Percentiles rank a stretch among this genome's conserved stretches.
phyloP scores from a whole-genome alignment of 108 stramenopile genomes.

The Pseudonitzschia delicatissima region DNA sequence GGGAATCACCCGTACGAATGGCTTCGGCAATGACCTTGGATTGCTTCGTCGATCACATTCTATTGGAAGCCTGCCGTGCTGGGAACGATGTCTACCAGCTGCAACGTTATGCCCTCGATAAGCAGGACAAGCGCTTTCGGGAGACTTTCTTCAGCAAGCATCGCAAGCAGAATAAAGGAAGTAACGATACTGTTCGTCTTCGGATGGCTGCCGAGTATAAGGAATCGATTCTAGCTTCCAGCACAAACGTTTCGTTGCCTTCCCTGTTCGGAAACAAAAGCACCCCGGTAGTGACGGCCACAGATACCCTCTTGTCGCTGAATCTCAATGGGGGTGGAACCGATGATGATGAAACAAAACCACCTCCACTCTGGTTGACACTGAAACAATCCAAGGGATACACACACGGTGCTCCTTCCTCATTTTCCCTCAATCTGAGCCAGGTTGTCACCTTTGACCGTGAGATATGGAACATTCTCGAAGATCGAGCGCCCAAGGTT shows the following conservation, averaged over 20 bases:
- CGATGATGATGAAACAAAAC: neutral
- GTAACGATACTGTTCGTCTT: conserved; percentile 10
- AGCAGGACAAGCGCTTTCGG: neutral
- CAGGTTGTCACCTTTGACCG: conserved; percentile 37
- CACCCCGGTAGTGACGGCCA: neutral
- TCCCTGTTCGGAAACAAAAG: neutral
- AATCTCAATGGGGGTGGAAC: conserved; percentile 16
- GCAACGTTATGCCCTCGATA: conserved; percentile 1
- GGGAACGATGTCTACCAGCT: neutral
- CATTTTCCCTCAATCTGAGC: conserved; percentile 24
- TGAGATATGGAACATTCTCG: conserved; percentile 23
- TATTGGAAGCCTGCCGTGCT: neutral
- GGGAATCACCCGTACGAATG: conserved; percentile 1
- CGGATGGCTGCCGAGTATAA: conserved; percentile 26
- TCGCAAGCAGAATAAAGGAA: neutral
- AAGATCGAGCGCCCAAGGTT: conserved; percentile 31
- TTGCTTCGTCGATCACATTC: neutral
- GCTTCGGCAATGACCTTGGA: conserved; percentile 13
- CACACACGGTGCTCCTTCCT: neutral
- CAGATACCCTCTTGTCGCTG: conserved; percentile 14
- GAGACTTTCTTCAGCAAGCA: neutral
- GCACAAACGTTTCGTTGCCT: conserved; percentile 13
- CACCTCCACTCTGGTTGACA: conserved; percentile 31
- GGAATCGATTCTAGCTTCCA: conserved; percentile 25
- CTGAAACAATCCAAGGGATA: conserved; percentile 18